phyloP scores from a whole-genome alignment of 2,329 filamentous ascomycete species.

The Alternaria burnsii region DNA sequence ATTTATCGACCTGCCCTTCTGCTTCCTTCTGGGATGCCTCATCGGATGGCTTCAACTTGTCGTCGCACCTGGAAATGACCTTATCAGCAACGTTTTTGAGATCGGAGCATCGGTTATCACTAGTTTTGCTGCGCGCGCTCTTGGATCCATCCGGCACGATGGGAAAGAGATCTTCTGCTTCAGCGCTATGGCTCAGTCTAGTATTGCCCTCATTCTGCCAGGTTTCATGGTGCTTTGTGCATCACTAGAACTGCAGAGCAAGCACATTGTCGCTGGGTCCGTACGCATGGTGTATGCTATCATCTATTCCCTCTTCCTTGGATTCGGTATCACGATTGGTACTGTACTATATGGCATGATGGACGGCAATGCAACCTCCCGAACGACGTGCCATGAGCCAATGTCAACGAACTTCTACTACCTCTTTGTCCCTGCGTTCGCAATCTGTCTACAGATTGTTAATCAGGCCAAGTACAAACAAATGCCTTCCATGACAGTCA shows the following conservation, averaged over 20 bases:
- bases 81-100: slow-evolving; percentile 67
- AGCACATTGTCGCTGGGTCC: slow-evolving; percentile 59
- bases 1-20: slow-evolving; percentile 78
- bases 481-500: slow-evolving; percentile 76
- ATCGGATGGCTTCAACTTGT: slow-evolving; percentile 79
- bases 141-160: slow-evolving; percentile 56
- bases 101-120: slow-evolving; percentile 60
- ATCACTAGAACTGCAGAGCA: slow-evolving; percentile 59
- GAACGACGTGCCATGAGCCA: slow-evolving; percentile 54
- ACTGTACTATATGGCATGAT: slow-evolving; percentile 60
- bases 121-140: slow-evolving; percentile 59
- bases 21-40: slow-evolving; percentile 77
- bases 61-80: slow-evolving; percentile 75
- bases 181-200: slow-evolving; percentile 60
- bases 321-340: slow-evolving; percentile 62
- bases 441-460: slow-evolving; percentile 76
- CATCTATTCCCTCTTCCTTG: slow-evolving; percentile 62
- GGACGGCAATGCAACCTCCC: slow-evolving; percentile 57
- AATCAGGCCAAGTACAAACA: slow-evolving; percentile 85
- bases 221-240: slow-evolving; percentile 62
- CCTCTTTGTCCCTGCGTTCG: slow-evolving; percentile 77
- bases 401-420: slow-evolving; percentile 67
- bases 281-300: slow-evolving; percentile 63
- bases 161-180: slow-evolving; percentile 59
- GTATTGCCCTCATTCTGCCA: slow-evolving; percentile 60